A percentile compares a stretch with the other conserved stretches of the same genome.
Evolutionary conservation across 192 early-diverging fungal genomes (phyloP).

Genomic region (Umbelopsis ramanniana): DNA sequence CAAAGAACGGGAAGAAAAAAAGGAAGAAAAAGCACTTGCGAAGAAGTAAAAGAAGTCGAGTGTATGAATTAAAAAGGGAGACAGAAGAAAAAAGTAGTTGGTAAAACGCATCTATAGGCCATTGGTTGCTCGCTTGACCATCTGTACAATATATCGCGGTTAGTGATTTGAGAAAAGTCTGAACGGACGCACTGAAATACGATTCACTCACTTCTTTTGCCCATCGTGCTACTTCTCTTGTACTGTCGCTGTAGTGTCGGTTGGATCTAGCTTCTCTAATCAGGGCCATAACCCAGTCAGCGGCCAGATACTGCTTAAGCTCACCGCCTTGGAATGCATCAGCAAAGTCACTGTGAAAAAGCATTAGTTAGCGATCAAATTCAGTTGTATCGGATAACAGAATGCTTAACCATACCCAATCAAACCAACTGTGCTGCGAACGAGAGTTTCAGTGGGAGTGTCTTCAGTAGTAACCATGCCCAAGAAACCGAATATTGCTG

Average conservation of each 20-base stretch:
- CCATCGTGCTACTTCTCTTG: conserved; percentile 70
- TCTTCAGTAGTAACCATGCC: conserved; percentile 63
- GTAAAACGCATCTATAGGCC: conserved; percentile 13
- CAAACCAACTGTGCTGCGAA: conserved; percentile 82
- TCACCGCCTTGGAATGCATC: conserved; percentile 82
- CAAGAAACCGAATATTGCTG: conserved; percentile 83
- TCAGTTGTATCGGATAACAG: neutral
- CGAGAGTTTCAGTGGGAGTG: conserved; percentile 68
- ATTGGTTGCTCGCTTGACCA: conserved; percentile 21
- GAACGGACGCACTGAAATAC: no score
- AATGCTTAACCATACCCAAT: conserved; percentile 39
- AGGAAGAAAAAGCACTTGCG: conserved; percentile 14
- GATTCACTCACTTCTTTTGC: conserved; percentile 59
- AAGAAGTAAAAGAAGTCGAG: conserved; percentile 8
- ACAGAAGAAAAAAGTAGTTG: neutral
- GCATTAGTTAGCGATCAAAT: conserved; percentile 19
- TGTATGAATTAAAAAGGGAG: conserved; percentile 22
- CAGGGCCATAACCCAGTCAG: conserved; percentile 78
- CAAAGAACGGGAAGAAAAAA: conserved; percentile 4
- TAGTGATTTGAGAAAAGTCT: no score
- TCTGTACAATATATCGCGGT: neutral
- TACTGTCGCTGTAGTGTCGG: conserved; percentile 48
- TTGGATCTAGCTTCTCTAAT: conserved; percentile 80
- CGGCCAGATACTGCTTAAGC: conserved; percentile 64
- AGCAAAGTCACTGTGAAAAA: conserved; percentile 83